Evolutionary conservation across 140 eudicot genomes (phyloP), one percentile per base, ranked within the genome.

Genomic region (Erigeron philadelphicus): DNA sequence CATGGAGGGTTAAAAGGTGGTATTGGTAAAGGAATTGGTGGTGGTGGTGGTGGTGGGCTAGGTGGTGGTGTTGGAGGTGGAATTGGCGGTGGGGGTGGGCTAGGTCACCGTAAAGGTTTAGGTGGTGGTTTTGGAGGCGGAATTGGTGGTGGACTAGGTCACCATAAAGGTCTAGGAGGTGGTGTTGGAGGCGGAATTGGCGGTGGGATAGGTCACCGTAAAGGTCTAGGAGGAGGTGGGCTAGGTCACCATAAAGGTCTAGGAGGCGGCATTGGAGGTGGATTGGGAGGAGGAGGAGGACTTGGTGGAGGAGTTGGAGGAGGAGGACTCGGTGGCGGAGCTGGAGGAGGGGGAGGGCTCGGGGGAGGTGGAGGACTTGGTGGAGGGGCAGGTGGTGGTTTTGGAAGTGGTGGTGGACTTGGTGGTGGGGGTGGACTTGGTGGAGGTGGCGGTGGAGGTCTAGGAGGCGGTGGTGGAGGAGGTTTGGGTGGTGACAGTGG

Each of bases 401-500:
- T 42, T 56, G 86, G 86, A 38, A 49, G 78, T 19, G 78, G 73
- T 1, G 81, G 72, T 9, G 81, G 81, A 5, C 64, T 65, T n/a
- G 70, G 72, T 2, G 67, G 66, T 0, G 76, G 64, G 8, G 64
- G 64, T 1, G 56, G 77, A 19, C 12, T 62, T 25, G 70, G 76
- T 19, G 63, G 63, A 1, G 70, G 74, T 0, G 72, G 74, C 9
- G 79, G 70, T 5, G 80, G 57, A 0, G 79, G 78, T 3, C 16
- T 64, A 7, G 84, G 84, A 10, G 68, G 58, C 38, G 84, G 84
- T 2, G 49, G 64, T 1, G 84, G 80, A 1, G 84, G 81, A 35
- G 81, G 84, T 35, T 15, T 44, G 18, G 78, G 73, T 56, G 73
- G 73, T 16, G 79, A 74, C 4, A 41, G 55, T 16, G 79, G 80